Evolutionary conservation across 2,329 filamentous ascomycete species (phyloP), one percentile per base, ranked within the genome.

Genomic region (Ascomycota sp.): DNA sequence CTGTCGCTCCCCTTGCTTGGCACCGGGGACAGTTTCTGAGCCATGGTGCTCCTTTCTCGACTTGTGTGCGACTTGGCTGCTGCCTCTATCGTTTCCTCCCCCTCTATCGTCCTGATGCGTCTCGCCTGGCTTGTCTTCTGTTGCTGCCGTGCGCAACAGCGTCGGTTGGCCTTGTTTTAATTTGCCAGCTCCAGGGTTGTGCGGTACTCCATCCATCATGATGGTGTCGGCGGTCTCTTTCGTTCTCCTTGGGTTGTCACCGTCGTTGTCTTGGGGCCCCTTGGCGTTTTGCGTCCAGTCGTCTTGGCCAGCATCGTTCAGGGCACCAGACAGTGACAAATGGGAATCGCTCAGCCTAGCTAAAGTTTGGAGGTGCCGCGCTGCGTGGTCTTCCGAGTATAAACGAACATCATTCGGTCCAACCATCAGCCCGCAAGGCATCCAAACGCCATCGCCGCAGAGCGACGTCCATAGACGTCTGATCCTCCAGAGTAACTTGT

Each of bases 381-480:
- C 51, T 7, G 61, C 49, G 32, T 58, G 55, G 13, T 60, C 54
- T 34, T 68, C 58, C 33, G 57, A 59, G 40, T 64, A 76, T 2
- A 72, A 49, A 27, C 65, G 57, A 35, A 61, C 52, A 43, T 76
- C 69, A 42, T 67, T 58, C 6, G 63, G 55, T 1, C 62, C 62
- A 28, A 72, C 54, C 54, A 75, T 65, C 41, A 60, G 55, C 32
- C 62, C 61, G 45, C 69, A 73, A 7, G 70, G 69, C 31, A 66
- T 62, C 71, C 72, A 76, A 10, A 68, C 71, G 40, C 73, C 68
- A 49, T 91, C 81, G 26, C 81, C 81, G 33, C 76, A 71, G 7
- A 89, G 62, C 40, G 69, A 68, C 26, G 75, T 77, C 41, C 81
- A 63, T 33, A 89, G 55, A 42, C 76, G 70, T 48, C 81, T 81